phyloP scores from a whole-genome alignment of 2,329 filamentous ascomycete species.

The Alternaria burnsii region DNA sequence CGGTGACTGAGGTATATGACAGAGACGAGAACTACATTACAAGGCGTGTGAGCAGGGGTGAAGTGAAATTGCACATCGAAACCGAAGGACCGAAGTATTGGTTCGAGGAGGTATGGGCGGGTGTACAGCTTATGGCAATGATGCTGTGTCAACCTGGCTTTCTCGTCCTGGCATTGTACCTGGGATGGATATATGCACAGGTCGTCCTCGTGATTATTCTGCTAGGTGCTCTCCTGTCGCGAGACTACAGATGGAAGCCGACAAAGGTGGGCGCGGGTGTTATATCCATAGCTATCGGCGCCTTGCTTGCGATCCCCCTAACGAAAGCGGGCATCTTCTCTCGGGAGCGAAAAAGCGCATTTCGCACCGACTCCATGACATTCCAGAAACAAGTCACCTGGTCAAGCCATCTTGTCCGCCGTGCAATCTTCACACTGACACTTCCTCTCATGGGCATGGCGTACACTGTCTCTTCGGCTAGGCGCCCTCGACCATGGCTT shows the following conservation, averaged over 20 bases:
- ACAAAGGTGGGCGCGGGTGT: constrained; percentile 73
- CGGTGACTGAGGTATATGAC: constrained; percentile 67
- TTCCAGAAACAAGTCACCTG: constrained; percentile 70
- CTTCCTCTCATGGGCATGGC: constrained; percentile 72
- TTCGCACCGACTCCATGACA: constrained; percentile 72
- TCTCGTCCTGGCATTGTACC: constrained; percentile 74
- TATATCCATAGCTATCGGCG: constrained; percentile 72
- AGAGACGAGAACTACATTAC: constrained; percentile 57
- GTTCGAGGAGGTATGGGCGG: constrained; percentile 79
- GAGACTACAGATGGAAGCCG: constrained; percentile 70
- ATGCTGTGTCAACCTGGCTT: constrained; percentile 81
- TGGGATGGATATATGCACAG: constrained; percentile 81
- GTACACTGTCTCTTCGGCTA: constrained; percentile 73
- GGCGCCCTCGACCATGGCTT: constrained; percentile 65
- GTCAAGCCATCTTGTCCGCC: constrained; percentile 76
- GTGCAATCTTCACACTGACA: constrained; percentile 71
- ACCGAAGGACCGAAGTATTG: constrained; percentile 78
- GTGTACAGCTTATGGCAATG: constrained; percentile 69
- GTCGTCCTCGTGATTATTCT: constrained; percentile 75
- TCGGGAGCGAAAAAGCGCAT: constrained; percentile 66
- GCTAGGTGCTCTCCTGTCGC: constrained; percentile 75
- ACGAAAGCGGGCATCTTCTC: constrained; percentile 76
- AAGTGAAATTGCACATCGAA: constrained; percentile 78
- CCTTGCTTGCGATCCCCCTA: constrained; percentile 74
- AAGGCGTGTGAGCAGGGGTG: constrained; percentile 71